These are phyloP conservation scores for Pythium rishiriense DNA, from an alignment of 352 stramenopile genomes.

Conservation along the genomic window DNA sequence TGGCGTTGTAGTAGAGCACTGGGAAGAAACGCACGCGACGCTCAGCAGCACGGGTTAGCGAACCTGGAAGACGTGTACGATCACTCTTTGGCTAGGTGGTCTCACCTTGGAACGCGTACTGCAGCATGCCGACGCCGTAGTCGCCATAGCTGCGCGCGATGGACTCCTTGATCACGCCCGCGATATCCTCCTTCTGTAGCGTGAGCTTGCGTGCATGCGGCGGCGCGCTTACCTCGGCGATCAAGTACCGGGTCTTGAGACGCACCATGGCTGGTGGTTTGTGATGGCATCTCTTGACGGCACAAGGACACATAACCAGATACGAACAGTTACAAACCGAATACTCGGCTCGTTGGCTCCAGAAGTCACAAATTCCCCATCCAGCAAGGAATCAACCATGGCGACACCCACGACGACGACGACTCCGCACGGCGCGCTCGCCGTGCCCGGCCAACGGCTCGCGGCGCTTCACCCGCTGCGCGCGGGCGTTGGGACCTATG, in stretches of 20 bases:
- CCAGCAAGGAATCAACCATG: constrained; percentile 29
- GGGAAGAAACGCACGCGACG: not conserved
- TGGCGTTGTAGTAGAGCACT: constrained; percentile 69
- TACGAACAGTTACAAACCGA: constrained; percentile 2
- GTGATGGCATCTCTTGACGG: constrained; percentile 6
- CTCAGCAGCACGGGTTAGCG: no score
- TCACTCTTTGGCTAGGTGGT: no score
- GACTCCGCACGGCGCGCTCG: constrained; percentile 26
- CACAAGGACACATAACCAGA: no score
- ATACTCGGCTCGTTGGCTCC: not conserved
- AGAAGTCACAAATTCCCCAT: constrained; percentile 4
- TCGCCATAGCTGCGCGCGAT: constrained; percentile 71
- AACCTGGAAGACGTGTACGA: no score
- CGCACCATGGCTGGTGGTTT: constrained; percentile 51
- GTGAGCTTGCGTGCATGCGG: constrained; percentile 41
- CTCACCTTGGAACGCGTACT: constrained; percentile 85
- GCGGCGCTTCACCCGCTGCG: constrained; percentile 38
- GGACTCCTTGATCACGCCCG: constrained; percentile 55
- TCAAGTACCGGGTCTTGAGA: constrained; percentile 75
- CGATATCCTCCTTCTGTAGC: constrained; percentile 64
- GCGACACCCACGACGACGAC: constrained; percentile 11
- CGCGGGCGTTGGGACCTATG: constrained; percentile 53
- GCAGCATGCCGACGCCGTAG: constrained; percentile 57
- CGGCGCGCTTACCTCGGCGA: constrained; percentile 48
- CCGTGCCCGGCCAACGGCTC: constrained; percentile 62